Percentiles rank a stretch among this genome's conserved stretches.
Evolutionary conservation across 352 stramenopile species (phyloP).

Genomic region (Nothophytophthora sp.): DNA sequence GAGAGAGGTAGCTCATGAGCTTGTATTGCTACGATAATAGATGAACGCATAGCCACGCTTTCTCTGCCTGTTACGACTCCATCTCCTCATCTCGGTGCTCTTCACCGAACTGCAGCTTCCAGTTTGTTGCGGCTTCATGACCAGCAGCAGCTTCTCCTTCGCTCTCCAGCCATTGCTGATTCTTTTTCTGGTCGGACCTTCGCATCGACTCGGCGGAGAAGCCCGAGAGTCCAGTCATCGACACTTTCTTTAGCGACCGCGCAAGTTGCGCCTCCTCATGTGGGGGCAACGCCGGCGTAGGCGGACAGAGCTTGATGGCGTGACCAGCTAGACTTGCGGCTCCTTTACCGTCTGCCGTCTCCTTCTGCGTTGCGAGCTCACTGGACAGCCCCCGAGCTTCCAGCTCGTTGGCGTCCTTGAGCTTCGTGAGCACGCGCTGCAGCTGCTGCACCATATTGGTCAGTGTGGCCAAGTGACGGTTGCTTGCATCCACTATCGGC

Average conservation of each 20-base stretch:
- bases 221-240: too few relatives aligned
- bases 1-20: neutral
- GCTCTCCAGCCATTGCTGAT: too few relatives aligned
- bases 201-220: too few relatives aligned
- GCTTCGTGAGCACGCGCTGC: constrained; percentile 23
- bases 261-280: constrained; percentile 48
- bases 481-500: constrained; percentile 16
- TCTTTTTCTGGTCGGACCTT: too few relatives aligned
- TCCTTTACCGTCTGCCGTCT: neutral
- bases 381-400: constrained; percentile 36
- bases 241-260: constrained; percentile 50
- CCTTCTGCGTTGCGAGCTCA: constrained; percentile 18
- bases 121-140: constrained; percentile 14
- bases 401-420: constrained; percentile 39
- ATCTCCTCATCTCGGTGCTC: constrained; percentile 1
- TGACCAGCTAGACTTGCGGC: neutral
- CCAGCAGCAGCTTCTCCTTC: too few relatives aligned
- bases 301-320: constrained; percentile 35
- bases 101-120: constrained; percentile 17
- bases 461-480: constrained; percentile 29
- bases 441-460: constrained; percentile 37
- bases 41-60: too few relatives aligned
- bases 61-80: neutral
- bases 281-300: constrained; percentile 36
- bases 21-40: too few relatives aligned